Conservation (phyloP, 1,139 yeast genomes). For the Protomyces arabidopsidicola region DNA sequence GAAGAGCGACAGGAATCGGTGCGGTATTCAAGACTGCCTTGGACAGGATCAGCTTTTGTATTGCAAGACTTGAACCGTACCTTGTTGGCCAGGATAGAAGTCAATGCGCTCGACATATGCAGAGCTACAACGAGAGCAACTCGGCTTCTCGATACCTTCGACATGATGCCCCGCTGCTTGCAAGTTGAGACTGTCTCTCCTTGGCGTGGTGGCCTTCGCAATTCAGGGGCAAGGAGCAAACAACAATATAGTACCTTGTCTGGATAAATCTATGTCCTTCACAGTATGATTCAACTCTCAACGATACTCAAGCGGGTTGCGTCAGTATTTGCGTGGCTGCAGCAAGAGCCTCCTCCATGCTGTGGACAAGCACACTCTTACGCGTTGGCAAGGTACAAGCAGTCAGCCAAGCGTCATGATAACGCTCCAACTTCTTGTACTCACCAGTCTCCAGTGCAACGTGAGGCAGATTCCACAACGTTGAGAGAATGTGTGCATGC, state of each 20-base stretch:
- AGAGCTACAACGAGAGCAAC: background rate
- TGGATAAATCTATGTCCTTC: too few relatives aligned
- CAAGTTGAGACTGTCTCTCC: too few relatives aligned
- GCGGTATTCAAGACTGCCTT: background rate
- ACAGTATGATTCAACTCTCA: too few relatives aligned
- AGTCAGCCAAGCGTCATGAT: constrained; percentile 1
- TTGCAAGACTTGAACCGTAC: background rate
- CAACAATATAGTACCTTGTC: too few relatives aligned
- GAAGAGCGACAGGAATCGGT: background rate
- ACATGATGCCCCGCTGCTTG: background rate
- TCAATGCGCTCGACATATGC: background rate
- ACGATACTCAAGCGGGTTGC: too few relatives aligned
- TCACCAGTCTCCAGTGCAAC: constrained; percentile 3
- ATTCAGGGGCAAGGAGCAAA: too few relatives aligned
- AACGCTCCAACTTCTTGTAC: constrained; percentile 5
- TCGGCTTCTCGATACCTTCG: background rate
- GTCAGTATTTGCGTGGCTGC: background rate
- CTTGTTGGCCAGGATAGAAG: background rate
- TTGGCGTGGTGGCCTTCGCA: too few relatives aligned
- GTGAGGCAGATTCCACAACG: constrained; percentile 12
- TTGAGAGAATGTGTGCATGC: constrained; percentile 14
- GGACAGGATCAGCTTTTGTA: background rate
- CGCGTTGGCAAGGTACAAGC: background rate
- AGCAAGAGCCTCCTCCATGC: background rate
- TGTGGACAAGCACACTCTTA: background rate